Percentiles rank a stretch among this genome's conserved stretches.
Evolutionary conservation across 495 filamentous ascomycete genomes (phyloP).

Genomic region (Penicillium arizonense): DNA sequence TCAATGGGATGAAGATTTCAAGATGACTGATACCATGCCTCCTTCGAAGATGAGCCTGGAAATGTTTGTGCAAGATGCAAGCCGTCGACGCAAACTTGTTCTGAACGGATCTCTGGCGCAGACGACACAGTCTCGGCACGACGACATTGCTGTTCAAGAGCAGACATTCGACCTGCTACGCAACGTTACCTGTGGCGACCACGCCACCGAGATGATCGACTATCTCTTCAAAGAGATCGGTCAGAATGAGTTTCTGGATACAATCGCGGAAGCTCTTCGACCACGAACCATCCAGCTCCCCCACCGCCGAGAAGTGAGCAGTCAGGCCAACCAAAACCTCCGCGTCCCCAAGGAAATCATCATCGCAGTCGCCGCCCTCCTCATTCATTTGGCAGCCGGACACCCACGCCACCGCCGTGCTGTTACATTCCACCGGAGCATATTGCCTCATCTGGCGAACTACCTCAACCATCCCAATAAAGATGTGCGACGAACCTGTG

Average conservation of each 20-base stretch:
- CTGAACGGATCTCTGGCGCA: constrained; percentile 49
- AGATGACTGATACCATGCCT: constrained; percentile 53
- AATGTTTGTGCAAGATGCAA: constrained; percentile 39
- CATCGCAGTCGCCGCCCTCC: constrained; percentile 66
- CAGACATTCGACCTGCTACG: constrained; percentile 84
- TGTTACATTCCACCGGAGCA: constrained; percentile 62
- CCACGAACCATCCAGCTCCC: constrained; percentile 47
- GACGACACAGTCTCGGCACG: constrained; percentile 58
- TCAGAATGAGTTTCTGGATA: constrained; percentile 69
- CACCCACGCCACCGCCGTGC: constrained; percentile 71
- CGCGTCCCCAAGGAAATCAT: constrained; percentile 70
- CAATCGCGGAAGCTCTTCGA: constrained; percentile 69
- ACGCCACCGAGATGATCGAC: constrained; percentile 76
- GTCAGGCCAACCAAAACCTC: constrained; percentile 27
- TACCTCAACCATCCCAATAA: constrained; percentile 67
- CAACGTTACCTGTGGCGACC: constrained; percentile 76
- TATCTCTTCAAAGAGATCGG: constrained; percentile 74
- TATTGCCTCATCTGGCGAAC: constrained; percentile 50
- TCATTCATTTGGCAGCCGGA: constrained; percentile 84
- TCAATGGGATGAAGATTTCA: constrained; percentile 65
- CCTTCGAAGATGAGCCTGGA: constrained; percentile 43
- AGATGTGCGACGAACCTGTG: constrained; percentile 70
- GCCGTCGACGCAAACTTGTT: constrained; percentile 44
- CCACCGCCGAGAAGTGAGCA: constrained; percentile 33
- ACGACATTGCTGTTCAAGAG: constrained; percentile 84